phyloP scores from a whole-genome alignment of 176 grass and related monocot species.

The Oropetium thomaeum region DNA sequence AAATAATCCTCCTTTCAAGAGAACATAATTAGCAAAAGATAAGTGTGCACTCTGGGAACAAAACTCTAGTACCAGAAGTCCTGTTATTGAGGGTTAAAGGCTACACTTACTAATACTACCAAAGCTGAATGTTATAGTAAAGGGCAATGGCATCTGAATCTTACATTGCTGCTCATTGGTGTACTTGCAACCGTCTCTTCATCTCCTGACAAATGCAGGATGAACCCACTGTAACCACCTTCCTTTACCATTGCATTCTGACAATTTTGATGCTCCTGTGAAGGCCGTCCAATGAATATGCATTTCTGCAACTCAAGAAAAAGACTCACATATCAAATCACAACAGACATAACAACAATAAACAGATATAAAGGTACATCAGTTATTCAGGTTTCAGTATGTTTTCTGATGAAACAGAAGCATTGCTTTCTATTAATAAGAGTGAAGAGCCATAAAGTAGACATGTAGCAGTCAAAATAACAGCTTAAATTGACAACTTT shows the following conservation, averaged over 20 bases:
- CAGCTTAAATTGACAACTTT: not conserved
- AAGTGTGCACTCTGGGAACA: not conserved
- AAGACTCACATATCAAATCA: not conserved
- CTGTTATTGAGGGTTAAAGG: not conserved
- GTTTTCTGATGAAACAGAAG: not conserved
- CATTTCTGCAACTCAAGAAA: conserved; percentile 38
- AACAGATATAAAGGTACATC: not conserved
- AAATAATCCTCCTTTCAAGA: not conserved
- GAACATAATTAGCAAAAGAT: not conserved
- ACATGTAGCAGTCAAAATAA: not conserved
- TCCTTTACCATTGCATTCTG: not conserved
- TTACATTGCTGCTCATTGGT: conserved; percentile 49
- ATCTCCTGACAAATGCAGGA: conserved; percentile 65
- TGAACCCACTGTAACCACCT: conserved; percentile 31
- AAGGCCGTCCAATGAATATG: conserved; percentile 14
- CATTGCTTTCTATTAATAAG: not conserved
- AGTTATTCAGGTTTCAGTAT: not conserved
- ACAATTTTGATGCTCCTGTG: conserved; percentile 11
- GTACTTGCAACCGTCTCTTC: conserved; percentile 34
- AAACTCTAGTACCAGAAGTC: not conserved
- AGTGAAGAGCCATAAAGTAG: not conserved
- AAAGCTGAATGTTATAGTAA: conserved; percentile 4
- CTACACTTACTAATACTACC: not conserved
- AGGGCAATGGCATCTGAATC: not conserved
- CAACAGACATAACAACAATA: not conserved